These are phyloP conservation scores for Trametes sp. DNA, from an alignment of 1,284 basidiomycete genomes.

Conservation along the genomic window DNA sequence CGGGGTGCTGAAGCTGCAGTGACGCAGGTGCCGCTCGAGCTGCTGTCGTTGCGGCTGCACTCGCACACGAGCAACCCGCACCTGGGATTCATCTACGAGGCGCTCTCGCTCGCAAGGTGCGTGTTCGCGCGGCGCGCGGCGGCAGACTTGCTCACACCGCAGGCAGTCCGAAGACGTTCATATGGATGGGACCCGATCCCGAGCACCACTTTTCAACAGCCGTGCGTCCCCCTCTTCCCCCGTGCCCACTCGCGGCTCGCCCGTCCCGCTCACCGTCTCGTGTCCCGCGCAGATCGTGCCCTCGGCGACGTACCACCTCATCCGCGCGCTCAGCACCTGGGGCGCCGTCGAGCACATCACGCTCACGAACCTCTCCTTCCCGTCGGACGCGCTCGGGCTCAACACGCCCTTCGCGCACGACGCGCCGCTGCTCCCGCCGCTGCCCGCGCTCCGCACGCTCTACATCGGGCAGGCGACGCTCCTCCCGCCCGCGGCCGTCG, in stretches of 20 bases:
- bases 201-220: slow-evolving; percentile 66
- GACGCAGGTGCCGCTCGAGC: slow-evolving; percentile 40
- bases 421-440: slow-evolving; percentile 42
- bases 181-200: slow-evolving; percentile 66
- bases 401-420: slow-evolving; percentile 30
- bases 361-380: slow-evolving; percentile 55
- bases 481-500: slow-evolving; percentile 49
- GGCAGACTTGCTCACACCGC: background rate
- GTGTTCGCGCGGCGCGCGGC: slow-evolving; percentile 23
- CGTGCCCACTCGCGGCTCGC: background rate
- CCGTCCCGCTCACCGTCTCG: slow-evolving; percentile 2
- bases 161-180: slow-evolving; percentile 57
- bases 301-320: slow-evolving; percentile 49
- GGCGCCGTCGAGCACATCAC: slow-evolving; percentile 52
- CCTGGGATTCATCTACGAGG: slow-evolving; percentile 47
- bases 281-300: slow-evolving; percentile 54
- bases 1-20: too few relatives aligned
- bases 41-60: slow-evolving; percentile 50
- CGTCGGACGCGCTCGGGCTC: slow-evolving; percentile 34
- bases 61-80: slow-evolving; percentile 50
- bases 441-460: slow-evolving; percentile 51
- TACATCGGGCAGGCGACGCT: slow-evolving; percentile 59
- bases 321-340: slow-evolving; percentile 53
- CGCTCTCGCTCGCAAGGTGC: slow-evolving; percentile 52
- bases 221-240: slow-evolving; percentile 44